Conservation (phyloP, 495 filamentous ascomycete genomes). For the Hypoxylon fuscum region DNA sequence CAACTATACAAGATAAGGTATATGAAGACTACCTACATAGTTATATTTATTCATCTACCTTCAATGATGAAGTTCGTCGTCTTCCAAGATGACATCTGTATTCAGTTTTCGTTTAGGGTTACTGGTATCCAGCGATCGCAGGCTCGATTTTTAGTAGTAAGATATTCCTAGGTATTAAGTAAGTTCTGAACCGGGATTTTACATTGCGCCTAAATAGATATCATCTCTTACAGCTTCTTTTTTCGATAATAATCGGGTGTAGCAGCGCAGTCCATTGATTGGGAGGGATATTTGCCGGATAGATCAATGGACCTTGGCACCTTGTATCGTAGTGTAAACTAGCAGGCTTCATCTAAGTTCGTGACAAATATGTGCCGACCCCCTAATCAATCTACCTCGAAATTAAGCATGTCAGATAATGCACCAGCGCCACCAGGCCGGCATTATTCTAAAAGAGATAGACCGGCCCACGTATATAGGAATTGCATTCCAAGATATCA, state of each 20-base stretch:
- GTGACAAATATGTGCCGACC: background rate
- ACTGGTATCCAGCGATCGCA: too few relatives aligned
- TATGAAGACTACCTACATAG: background rate
- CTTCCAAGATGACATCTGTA: too few relatives aligned
- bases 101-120: too few relatives aligned
- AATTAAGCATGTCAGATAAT: slow-evolving; percentile 10
- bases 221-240: background rate
- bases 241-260: background rate
- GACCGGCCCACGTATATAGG: slow-evolving; percentile 24
- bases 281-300: slow-evolving; percentile 33
- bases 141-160: too few relatives aligned
- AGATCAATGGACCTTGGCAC: slow-evolving; percentile 22
- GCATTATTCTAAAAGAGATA: slow-evolving; percentile 10
- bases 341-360: background rate
- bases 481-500: slow-evolving; percentile 5
- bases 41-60: too few relatives aligned
- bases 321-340: background rate
- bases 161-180: too few relatives aligned
- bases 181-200: background rate
- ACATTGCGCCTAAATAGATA: slow-evolving; percentile 22
- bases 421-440: background rate
- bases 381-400: slow-evolving; percentile 13
- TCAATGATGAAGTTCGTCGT: too few relatives aligned
- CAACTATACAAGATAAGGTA: background rate
- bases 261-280: slow-evolving; percentile 1